A percentile compares a stretch with the other conserved stretches of the same genome.
Conservation (phyloP, 1,284 basidiomycete species). For the Malassezia dermatis region DNA sequence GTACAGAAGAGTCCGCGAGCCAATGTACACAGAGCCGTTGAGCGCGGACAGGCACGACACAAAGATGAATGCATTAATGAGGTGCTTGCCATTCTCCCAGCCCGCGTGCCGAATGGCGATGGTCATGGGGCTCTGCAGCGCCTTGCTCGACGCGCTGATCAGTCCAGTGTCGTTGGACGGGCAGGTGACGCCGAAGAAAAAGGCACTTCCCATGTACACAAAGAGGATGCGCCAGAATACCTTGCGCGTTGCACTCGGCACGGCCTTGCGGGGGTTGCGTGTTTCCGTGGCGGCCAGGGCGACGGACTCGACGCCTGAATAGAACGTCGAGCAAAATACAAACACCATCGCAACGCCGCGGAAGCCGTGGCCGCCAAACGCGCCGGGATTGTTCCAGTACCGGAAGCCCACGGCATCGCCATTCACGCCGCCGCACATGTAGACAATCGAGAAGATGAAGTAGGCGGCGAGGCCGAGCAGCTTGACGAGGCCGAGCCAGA, state of each 20-base stretch:
- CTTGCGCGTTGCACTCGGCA: slow-evolving; percentile 49
- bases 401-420: slow-evolving; percentile 23
- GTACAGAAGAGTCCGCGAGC: slow-evolving; percentile 26
- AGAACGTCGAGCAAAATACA: slow-evolving; percentile 59
- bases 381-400: slow-evolving; percentile 50
- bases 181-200: slow-evolving; percentile 30
- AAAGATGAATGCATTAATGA: slow-evolving; percentile 35
- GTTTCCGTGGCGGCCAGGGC: slow-evolving; percentile 33
- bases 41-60: slow-evolving; percentile 26
- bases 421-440: slow-evolving; percentile 22
- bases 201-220: slow-evolving; percentile 54
- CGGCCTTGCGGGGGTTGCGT: slow-evolving; percentile 21
- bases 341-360: slow-evolving; percentile 50
- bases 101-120: slow-evolving; percentile 26
- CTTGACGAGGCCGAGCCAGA: slow-evolving; percentile 22
- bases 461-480: slow-evolving; percentile 23
- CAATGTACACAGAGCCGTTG: slow-evolving; percentile 31
- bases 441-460: slow-evolving; percentile 27
- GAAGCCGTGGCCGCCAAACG: slow-evolving; percentile 40
- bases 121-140: slow-evolving; percentile 25
- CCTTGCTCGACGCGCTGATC: slow-evolving; percentile 18
- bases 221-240: slow-evolving; percentile 63
- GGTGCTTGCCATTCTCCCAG: slow-evolving; percentile 19
- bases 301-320: slow-evolving; percentile 62
- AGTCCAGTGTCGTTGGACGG: slow-evolving; percentile 20